A percentile compares a stretch with the other conserved stretches of the same genome.
These are phyloP conservation scores for Nicotiana noctiflora DNA, from an alignment of 257 asterid genomes.

Conservation along the genomic window DNA sequence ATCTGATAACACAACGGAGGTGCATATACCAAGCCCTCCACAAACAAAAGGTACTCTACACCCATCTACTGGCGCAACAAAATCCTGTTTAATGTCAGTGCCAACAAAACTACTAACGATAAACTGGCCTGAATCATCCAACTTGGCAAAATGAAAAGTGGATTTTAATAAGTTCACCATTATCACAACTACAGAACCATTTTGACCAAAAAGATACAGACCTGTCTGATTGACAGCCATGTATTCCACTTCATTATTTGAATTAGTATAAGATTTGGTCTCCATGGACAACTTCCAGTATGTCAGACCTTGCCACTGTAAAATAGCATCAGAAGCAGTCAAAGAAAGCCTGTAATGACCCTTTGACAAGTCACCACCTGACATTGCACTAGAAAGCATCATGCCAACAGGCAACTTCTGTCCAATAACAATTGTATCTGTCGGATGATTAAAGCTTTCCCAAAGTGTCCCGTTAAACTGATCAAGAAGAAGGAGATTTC, in stretches of 20 bases:
- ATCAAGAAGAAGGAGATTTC: conserved; percentile 59
- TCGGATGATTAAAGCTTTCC: conserved; percentile 65
- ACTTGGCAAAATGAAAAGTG: conserved; percentile 34
- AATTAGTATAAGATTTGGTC: conserved; percentile 26
- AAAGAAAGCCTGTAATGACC: conserved; percentile 43
- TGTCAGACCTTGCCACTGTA: conserved; percentile 39
- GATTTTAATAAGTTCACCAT: conserved; percentile 31
- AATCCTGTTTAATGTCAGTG: conserved; percentile 21
- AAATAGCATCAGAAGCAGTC: conserved; percentile 36
- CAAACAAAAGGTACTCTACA: conserved; percentile 14
- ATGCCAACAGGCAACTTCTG: conserved; percentile 32
- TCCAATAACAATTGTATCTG: conserved; percentile 61
- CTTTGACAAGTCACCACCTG: conserved; percentile 33
- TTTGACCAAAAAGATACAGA: conserved; percentile 37
- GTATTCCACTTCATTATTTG: conserved; percentile 27
- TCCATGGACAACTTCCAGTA: conserved; percentile 76
- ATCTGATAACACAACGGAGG: conserved; percentile 19
- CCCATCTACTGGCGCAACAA: conserved; percentile 13
- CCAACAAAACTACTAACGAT: conserved; percentile 36
- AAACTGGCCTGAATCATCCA: conserved; percentile 54
- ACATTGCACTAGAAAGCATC: conserved; percentile 28
- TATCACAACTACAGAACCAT: conserved; percentile 38
- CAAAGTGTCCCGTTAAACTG: conserved; percentile 38
- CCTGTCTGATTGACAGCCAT: conserved; percentile 43
- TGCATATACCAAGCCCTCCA: conserved; percentile 14